Percentiles rank a stretch among this genome's conserved stretches.
phyloP scores from a whole-genome alignment of 768 basidiomycete species.

The Russula lepida region DNA sequence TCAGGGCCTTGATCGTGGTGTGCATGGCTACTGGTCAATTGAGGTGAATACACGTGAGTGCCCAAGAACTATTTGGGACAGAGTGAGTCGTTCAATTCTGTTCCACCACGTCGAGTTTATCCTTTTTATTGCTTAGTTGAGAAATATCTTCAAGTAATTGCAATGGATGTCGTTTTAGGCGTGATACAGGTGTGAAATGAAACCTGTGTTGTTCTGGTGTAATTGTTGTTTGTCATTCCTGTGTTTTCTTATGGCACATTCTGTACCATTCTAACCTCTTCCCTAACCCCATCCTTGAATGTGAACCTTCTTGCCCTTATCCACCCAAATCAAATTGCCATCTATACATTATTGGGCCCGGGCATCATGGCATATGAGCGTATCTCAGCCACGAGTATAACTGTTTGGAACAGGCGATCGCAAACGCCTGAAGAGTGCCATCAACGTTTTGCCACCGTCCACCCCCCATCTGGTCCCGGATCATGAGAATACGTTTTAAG shows the following conservation, averaged over 20 bases:
- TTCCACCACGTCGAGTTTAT: not conserved
- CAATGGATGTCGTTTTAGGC: not conserved
- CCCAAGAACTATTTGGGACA: slow-evolving; percentile 15
- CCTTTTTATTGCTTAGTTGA: not conserved
- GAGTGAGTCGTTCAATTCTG: not conserved
- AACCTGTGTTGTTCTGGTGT: not conserved
- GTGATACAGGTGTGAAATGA: not conserved
- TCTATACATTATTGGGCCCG: not conserved
- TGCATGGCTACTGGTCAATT: slow-evolving; percentile 7
- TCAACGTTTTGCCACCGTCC: slow-evolving; percentile 61
- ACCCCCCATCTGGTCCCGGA: slow-evolving; percentile 48
- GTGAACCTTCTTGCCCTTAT: not conserved
- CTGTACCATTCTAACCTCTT: not conserved
- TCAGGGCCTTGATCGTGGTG: slow-evolving; percentile 14
- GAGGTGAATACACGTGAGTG: slow-evolving; percentile 14
- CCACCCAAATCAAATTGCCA: not conserved
- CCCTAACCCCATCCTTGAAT: not conserved
- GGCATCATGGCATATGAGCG: not conserved
- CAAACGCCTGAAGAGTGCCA: slow-evolving; percentile 57
- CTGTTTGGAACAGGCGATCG: slow-evolving; percentile 41
- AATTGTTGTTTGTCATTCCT: not conserved
- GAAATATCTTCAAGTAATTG: slow-evolving; percentile 2
- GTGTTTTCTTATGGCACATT: not conserved
- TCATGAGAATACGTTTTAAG: slow-evolving; percentile 2
- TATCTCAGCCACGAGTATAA: slow-evolving; percentile 21